These are phyloP conservation scores for Penicillium arizonense DNA, from an alignment of 495 filamentous ascomycete genomes.

Conservation along the genomic window DNA sequence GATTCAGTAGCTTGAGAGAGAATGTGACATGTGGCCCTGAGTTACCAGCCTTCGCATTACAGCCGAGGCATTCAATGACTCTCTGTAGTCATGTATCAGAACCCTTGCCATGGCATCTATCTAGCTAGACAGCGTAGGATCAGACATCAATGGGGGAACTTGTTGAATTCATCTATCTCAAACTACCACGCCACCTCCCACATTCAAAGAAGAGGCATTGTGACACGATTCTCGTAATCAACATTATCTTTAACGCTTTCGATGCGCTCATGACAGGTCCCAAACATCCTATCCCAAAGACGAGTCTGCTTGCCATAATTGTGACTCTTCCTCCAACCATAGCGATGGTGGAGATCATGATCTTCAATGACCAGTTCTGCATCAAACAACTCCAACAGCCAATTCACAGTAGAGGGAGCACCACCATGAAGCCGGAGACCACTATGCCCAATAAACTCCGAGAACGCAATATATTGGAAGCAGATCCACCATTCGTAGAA, in stretches of 20 bases:
- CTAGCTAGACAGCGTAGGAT: too few species aligned
- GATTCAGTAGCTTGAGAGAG: too few species aligned
- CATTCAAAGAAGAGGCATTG: constrained; percentile 23
- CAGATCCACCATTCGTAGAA: constrained; percentile 34
- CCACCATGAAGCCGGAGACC: constrained; percentile 24
- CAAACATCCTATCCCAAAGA: constrained; percentile 29
- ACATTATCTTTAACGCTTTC: constrained; percentile 24
- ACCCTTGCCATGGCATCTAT: too few species aligned
- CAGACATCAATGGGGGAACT: too few species aligned
- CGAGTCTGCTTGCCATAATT: constrained; percentile 32
- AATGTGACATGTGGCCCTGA: too few species aligned
- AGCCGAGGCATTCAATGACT: too few species aligned
- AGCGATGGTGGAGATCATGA: constrained; percentile 31
- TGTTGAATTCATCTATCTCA: too few species aligned
- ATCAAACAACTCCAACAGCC: constrained; percentile 24
- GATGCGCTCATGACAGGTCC: constrained; percentile 26
- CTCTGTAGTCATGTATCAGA: too few species aligned
- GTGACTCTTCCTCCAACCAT: constrained; percentile 31
- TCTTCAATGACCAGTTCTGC: constrained; percentile 31
- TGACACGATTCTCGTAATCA: constrained; percentile 24
- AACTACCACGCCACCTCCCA: neutral
- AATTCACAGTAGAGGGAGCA: constrained; percentile 25
- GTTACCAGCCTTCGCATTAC: too few species aligned
- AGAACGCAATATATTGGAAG: constrained; percentile 29
- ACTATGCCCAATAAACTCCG: constrained; percentile 29